Conservation (phyloP, 1,284 basidiomycete species). For the Tilletia caries region DNA sequence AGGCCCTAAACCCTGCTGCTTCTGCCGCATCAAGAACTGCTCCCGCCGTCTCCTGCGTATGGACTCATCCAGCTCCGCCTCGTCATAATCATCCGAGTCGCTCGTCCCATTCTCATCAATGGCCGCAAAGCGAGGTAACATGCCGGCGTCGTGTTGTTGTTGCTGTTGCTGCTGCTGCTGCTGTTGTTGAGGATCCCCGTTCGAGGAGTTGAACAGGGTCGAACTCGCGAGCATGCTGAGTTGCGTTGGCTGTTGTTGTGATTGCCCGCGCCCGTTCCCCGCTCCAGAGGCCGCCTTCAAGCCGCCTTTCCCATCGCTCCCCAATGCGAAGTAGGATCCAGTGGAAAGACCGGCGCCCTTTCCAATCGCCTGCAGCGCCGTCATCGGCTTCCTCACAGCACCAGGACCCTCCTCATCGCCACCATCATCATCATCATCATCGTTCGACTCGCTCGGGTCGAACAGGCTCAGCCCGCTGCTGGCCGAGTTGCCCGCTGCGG, state of each 20-base stretch:
- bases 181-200: no score
- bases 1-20: no score
- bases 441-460: background rate
- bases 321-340: no score
- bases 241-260: background rate
- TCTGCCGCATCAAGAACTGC: slow-evolving; percentile 9
- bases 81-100: slow-evolving; percentile 10
- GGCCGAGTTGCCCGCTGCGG: slow-evolving; percentile 7
- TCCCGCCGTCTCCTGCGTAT: background rate
- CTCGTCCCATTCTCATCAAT: slow-evolving; percentile 3
- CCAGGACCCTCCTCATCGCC: no score
- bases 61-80: slow-evolving; percentile 1
- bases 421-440: background rate
- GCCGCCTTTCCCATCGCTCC: no score
- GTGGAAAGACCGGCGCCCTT: no score
- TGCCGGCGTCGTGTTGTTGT: no score
- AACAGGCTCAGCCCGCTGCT: slow-evolving; percentile 8
- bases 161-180: no score
- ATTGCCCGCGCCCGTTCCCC: background rate
- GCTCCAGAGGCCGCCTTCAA: no score
- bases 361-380: no score
- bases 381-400: no score
- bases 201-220: background rate
- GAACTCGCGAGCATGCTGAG: slow-evolving; percentile 6
- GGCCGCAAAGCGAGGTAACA: background rate